Evolutionary conservation across 495 filamentous ascomycete genomes (phyloP), one percentile per base, ranked within the genome.

Genomic region (Podospora anserina): DNA sequence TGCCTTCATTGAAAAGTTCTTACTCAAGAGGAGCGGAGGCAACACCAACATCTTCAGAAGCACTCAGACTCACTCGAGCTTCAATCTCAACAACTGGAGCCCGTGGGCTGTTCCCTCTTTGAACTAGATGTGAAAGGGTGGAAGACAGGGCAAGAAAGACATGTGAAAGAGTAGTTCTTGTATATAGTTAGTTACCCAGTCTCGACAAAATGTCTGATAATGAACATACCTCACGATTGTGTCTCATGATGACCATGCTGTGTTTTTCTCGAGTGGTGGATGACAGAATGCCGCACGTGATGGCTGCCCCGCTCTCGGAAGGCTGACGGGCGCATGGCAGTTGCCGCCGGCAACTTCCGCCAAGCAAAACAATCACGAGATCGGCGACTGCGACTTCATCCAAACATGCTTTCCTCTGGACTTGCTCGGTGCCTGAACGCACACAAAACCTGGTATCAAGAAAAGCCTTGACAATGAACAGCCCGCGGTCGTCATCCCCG

Each of bases 1-100:
- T 6, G 77, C 82, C 3, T 88, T 82, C 77, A 82, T 87, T 69
- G 79, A 83, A 71, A 82, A 83, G 74, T 88, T 82, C 76, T 71
- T 87, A 65, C 74, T 86, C 68, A 74, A 69, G 20, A 60, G 62
- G 19, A 68, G 66, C 20, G 68, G 69, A 11, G 72, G 71, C 27
- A 68, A 54, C 13, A 74, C 74, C 20, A 70, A 54, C 23, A 66
- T 76, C 28, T 72, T 72, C 20, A 60, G 72, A 54, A 70, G 69
- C 2, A 69, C 70, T 3, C 66, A 64, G 61, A 74, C 54, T 53
- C 60, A 59, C n/a, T 20, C n/a, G 6, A 74, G 59, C 65, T 70
- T 74, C 28, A 70, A 72, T 44, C 16, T 74, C 11, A 66, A 68
- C 49, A 68, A 67, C 34, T 76, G 74, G 74, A 69, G 66, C 56